A percentile compares a stretch with the other conserved stretches of the same genome.
Evolutionary conservation across 441 rosid genomes (phyloP).

Genomic region (Manihot esculenta): DNA sequence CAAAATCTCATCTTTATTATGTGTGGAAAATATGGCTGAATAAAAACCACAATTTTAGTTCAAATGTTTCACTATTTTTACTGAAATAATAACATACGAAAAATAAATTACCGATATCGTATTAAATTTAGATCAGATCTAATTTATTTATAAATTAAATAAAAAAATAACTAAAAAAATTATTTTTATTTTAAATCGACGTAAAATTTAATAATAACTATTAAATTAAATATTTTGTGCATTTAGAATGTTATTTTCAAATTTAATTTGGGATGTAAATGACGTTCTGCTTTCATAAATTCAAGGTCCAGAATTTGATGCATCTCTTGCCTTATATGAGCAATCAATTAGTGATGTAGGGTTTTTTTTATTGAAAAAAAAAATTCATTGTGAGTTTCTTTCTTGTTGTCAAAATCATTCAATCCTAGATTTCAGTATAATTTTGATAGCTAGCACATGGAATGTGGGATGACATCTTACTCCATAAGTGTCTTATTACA

Average conservation of each 20-base stretch:
- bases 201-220: too few species aligned
- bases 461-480: background rate
- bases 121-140: too few species aligned
- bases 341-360: background rate
- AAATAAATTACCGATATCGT: too few species aligned
- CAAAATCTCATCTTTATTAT: constrained; percentile 13
- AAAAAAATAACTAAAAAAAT: too few species aligned
- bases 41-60: background rate
- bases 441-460: constrained; percentile 7
- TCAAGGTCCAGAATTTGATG: constrained; percentile 1
- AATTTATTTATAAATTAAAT: too few species aligned
- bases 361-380: background rate
- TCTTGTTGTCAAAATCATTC: background rate
- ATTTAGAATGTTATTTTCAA: background rate
- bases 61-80: constrained; percentile 7
- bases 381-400: background rate
- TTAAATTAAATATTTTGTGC: too few species aligned
- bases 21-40: background rate
- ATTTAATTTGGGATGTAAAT: background rate
- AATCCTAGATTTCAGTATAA: constrained; percentile 13
- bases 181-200: too few species aligned
- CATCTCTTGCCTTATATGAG: background rate
- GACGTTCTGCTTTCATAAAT: background rate
- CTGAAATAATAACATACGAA: too few species aligned
- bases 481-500: too few species aligned